Conservation (phyloP, 768 basidiomycete species). For the Thelephora ganbajun region DNA sequence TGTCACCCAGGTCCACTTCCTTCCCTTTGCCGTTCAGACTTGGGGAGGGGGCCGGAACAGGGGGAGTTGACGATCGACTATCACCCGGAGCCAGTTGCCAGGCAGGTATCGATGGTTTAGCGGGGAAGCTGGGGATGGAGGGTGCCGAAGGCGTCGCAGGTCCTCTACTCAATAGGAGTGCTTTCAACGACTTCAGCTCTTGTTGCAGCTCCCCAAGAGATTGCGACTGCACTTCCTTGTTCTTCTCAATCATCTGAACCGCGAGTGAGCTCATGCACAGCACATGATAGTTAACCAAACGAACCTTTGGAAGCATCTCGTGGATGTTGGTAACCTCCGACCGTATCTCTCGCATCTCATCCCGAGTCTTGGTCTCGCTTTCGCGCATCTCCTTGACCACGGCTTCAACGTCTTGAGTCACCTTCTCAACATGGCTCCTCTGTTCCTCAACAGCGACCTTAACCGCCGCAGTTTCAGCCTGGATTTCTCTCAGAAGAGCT, state of each 20-base stretch:
- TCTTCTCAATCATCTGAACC: conserved; percentile 84
- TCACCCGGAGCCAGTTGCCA: conserved; percentile 63
- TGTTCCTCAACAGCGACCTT: conserved; percentile 66
- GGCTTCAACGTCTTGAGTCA: conserved; percentile 56
- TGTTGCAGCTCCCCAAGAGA: conserved; percentile 81
- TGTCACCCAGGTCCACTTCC: conserved; percentile 22
- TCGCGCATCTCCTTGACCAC: conserved; percentile 66
- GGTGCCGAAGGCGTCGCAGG: conserved; percentile 32
- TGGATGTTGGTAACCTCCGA: conserved; percentile 84
- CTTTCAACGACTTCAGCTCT: conserved; percentile 89
- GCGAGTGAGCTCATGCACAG: conserved; percentile 1
- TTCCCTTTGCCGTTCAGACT: conserved; percentile 42
- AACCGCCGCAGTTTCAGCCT: conserved; percentile 61
- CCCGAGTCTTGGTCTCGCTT: conserved; percentile 63
- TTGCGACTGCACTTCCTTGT: conserved; percentile 71
- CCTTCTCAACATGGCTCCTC: conserved; percentile 53
- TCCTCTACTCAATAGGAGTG: conserved; percentile 68
- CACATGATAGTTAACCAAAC: conserved; percentile 8
- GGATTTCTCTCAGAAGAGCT: conserved; percentile 66
- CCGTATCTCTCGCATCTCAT: conserved; percentile 84
- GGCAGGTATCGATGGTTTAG: conserved; percentile 68
- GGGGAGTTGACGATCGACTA: conserved; percentile 5
- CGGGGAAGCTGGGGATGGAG: conserved; percentile 34
- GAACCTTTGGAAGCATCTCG: conserved; percentile 87
- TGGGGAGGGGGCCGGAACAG: conserved; percentile 1